These are phyloP conservation scores for Rutstroemia sp. DNA, from an alignment of 2,329 filamentous ascomycete species.

Conservation along the genomic window DNA sequence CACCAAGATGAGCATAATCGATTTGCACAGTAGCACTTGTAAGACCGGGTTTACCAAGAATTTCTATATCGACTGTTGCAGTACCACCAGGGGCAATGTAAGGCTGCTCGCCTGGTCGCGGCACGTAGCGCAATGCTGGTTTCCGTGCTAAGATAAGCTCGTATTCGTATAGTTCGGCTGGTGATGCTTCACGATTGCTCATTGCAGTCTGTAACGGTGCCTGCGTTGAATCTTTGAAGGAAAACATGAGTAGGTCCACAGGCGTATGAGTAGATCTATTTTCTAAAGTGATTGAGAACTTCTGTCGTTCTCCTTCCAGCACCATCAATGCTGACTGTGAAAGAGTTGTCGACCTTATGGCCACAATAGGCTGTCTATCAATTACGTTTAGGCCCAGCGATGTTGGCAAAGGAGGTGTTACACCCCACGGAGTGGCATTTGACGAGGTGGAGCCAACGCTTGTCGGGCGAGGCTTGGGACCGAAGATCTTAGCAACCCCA, in stretches of 20 bases:
- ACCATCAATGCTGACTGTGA: constrained; percentile 86
- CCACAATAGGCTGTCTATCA: constrained; percentile 66
- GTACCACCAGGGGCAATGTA: constrained; percentile 61
- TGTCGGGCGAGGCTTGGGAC: constrained; percentile 25
- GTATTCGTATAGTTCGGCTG: constrained; percentile 77
- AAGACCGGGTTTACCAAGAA: constrained; percentile 78
- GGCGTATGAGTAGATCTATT: constrained; percentile 66
- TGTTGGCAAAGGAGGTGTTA: constrained; percentile 32
- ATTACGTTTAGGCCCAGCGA: constrained; percentile 67
- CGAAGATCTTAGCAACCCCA: constrained; percentile 46
- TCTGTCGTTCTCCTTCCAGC: constrained; percentile 76
- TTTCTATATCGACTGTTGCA: constrained; percentile 71
- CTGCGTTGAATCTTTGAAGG: constrained; percentile 84
- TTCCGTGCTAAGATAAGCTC: constrained; percentile 71
- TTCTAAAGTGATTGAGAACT: constrained; percentile 70
- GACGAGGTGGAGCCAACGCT: constrained; percentile 29
- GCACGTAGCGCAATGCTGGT: constrained; percentile 55
- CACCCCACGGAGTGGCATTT: constrained; percentile 21
- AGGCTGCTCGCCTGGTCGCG: constrained; percentile 41
- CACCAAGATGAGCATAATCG: constrained; percentile 78
- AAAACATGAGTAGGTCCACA: constrained; percentile 79
- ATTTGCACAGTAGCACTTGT: constrained; percentile 74
- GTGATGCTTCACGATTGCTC: constrained; percentile 66
- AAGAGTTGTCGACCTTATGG: constrained; percentile 68
- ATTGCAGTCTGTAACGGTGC: constrained; percentile 68